A percentile compares a stretch with the other conserved stretches of the same genome.
Evolutionary conservation across 1,284 basidiomycete genomes (phyloP).

Genomic region (Fomitopsis palustris): DNA sequence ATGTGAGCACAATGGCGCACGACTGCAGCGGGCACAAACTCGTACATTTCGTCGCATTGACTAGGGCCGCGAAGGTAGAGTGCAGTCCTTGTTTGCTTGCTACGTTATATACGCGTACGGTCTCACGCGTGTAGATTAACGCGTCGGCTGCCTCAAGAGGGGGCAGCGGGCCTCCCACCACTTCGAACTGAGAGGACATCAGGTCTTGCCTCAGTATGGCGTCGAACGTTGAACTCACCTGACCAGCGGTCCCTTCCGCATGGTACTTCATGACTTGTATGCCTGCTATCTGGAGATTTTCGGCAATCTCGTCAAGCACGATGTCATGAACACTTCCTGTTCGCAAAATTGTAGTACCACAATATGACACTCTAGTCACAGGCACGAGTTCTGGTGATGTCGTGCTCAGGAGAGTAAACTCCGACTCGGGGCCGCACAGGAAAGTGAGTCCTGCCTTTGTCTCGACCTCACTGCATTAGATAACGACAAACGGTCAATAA

Average conservation of each 20-base stretch:
- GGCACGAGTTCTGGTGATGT: conserved; percentile 40
- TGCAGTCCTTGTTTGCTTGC: conserved; percentile 60
- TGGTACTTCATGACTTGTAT: conserved; percentile 39
- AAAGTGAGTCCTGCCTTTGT: conserved; percentile 42
- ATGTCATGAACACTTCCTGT: conserved; percentile 24
- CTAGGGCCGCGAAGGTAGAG: conserved; percentile 62
- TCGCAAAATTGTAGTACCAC: conserved; percentile 35
- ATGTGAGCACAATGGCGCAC: background rate
- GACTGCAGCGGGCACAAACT: background rate
- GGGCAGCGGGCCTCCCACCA: conserved; percentile 60
- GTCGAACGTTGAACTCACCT: conserved; percentile 34
- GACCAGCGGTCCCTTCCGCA: conserved; percentile 66
- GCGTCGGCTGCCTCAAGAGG: conserved; percentile 68
- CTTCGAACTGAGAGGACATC: conserved; percentile 46
- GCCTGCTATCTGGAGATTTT: conserved; percentile 26
- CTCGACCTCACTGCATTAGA: conserved; percentile 29
- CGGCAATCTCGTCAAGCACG: conserved; percentile 36
- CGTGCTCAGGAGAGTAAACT: conserved; percentile 62
- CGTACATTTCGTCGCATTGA: conserved; percentile 43
- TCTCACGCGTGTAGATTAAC: conserved; percentile 62
- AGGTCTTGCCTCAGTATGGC: background rate
- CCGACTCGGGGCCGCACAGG: conserved; percentile 64
- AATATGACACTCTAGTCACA: conserved; percentile 48
- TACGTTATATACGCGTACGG: conserved; percentile 59
- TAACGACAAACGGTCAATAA: background rate